Base-by-base conservation (phyloP, 1,284 basidiomycete genomes). In the Tremellales sp. region DNA sequence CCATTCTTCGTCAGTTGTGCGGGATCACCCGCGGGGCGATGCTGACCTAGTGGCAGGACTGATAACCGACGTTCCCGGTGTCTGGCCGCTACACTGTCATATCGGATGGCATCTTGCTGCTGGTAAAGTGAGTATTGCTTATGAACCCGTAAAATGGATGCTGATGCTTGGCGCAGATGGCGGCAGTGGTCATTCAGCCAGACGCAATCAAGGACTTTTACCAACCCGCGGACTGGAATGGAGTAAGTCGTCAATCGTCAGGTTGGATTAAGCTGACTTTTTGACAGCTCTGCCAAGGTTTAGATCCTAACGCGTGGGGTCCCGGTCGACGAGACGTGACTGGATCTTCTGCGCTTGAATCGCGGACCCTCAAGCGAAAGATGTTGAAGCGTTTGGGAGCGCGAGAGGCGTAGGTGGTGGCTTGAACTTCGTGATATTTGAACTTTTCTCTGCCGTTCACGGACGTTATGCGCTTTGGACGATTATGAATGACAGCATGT, bases 81-180 rank as follows among this genome's bases (percentile, higher is more conserved):
- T 55, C 9, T 55, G 53, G 58, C 50, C 56, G 2, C 32, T 61
- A 16, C 58, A 61, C 46, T 61, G 58, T 37, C 58, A 61, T 37
- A 54, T 61, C 35, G 58, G 52, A 14, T 61, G 54, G 54, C 57
- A 57, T 32, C 46, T 61, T 10, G 22, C 46, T 7, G 43, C 39
- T 3, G 59, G 59, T n/a, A 61, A 60, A 47, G 28, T 52, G 18
- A 36, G 34, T 36, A 10, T 18, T 36, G 8, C 34, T 16, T 9
- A 14, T 36, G 9, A 36, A 16, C 9, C 34, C 22, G 34, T 36
- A 8, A 36, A 10, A 10, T 10, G 16, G 16, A 16, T 31, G 16
- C 29, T 31, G 29, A 31, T 10, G 29, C 10, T 31, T 10, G 34
- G 16, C 8, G 16, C 22, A 36, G 34, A 8, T 54, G 4, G 48